A percentile compares a stretch with the other conserved stretches of the same genome.
These are phyloP conservation scores for Grosmannia huntii DNA, from an alignment of 2,329 filamentous ascomycete genomes.

Conservation along the genomic window DNA sequence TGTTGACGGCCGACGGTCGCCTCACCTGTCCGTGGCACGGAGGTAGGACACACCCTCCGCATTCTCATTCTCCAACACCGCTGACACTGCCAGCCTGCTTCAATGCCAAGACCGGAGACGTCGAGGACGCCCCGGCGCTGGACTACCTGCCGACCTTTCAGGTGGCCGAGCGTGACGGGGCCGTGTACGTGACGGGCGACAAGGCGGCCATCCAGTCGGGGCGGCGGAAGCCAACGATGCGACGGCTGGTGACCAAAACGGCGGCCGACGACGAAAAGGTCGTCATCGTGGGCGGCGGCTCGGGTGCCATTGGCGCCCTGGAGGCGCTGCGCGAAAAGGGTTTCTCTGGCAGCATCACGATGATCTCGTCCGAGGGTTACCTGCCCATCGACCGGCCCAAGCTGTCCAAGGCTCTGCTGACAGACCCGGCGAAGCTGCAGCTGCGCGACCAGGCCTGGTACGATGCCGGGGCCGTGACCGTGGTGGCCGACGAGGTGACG, in stretches of 20 bases:
- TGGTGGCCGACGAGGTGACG: conserved; percentile 52
- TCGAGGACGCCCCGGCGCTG: conserved; percentile 86
- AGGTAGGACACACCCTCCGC: conserved; percentile 35
- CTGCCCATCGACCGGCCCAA: conserved; percentile 88
- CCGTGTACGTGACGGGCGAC: conserved; percentile 72
- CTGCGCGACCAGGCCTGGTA: conserved; percentile 71
- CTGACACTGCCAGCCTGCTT: conserved; percentile 46
- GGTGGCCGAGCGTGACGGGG: conserved; percentile 66
- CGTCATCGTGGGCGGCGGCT: conserved; percentile 80
- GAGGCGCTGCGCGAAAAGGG: conserved; percentile 74
- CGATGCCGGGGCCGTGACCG: conserved; percentile 43
- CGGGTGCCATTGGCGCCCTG: conserved; percentile 67
- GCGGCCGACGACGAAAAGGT: conserved; percentile 45
- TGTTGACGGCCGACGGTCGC: conserved; percentile 68
- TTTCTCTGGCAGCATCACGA: conserved; percentile 65
- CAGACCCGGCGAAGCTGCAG: conserved; percentile 66
- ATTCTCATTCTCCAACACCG: conserved; percentile 1
- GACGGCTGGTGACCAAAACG: conserved; percentile 46
- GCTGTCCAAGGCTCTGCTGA: conserved; percentile 82
- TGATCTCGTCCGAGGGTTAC: conserved; percentile 75
- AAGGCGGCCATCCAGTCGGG: conserved; percentile 66
- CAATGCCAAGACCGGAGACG: conserved; percentile 75
- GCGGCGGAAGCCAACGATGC: conserved; percentile 59
- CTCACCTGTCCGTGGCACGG: conserved; percentile 96
- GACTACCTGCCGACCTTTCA: conserved; percentile 78